Conservation (phyloP, 805 yeast species). For the Myxozyma vanderwaltii region DNA sequence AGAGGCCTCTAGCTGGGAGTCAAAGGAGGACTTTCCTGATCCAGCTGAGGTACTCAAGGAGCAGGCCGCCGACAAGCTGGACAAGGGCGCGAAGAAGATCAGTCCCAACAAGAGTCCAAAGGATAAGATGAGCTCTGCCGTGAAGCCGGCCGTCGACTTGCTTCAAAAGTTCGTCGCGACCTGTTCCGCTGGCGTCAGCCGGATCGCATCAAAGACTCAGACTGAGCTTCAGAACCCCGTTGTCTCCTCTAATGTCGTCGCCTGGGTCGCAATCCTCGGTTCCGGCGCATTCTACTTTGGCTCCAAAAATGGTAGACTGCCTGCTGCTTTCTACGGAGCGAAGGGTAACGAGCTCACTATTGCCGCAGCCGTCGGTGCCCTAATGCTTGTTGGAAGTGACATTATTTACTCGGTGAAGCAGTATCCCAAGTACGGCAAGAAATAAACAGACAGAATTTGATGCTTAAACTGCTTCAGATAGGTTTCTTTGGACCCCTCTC, state of each 20-base stretch:
- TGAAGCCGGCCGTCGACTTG: slow-evolving; percentile 14
- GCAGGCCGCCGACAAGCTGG: slow-evolving; percentile 1
- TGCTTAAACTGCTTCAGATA: neutral
- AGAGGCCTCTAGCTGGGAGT: neutral
- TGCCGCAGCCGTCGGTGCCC: slow-evolving; percentile 6
- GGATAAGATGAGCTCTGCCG: neutral
- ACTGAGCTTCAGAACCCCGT: slow-evolving; percentile 1
- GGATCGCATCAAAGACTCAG: neutral
- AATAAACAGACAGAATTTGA: neutral
- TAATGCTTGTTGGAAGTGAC: slow-evolving; percentile 14
- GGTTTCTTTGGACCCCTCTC: neutral
- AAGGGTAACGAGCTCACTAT: neutral
- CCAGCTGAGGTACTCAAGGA: slow-evolving; percentile 12
- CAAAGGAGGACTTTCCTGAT: slow-evolving; percentile 12
- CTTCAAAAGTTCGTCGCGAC: slow-evolving; percentile 9
- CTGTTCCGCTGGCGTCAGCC: neutral
- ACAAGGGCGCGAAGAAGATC: neutral
- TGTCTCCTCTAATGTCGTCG: neutral
- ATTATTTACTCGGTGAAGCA: slow-evolving; percentile 5
- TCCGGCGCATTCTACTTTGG: slow-evolving; percentile 3
- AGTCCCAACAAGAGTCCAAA: neutral
- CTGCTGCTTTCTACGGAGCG: slow-evolving; percentile 5
- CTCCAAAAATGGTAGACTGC: slow-evolving; percentile 2
- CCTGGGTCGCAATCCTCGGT: slow-evolving; percentile 10
- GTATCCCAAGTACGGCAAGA: slow-evolving; percentile 14